A percentile compares a stretch with the other conserved stretches of the same genome.
phyloP scores from a whole-genome alignment of 1,284 basidiomycete species.

The Ceratobasidium sp. region DNA sequence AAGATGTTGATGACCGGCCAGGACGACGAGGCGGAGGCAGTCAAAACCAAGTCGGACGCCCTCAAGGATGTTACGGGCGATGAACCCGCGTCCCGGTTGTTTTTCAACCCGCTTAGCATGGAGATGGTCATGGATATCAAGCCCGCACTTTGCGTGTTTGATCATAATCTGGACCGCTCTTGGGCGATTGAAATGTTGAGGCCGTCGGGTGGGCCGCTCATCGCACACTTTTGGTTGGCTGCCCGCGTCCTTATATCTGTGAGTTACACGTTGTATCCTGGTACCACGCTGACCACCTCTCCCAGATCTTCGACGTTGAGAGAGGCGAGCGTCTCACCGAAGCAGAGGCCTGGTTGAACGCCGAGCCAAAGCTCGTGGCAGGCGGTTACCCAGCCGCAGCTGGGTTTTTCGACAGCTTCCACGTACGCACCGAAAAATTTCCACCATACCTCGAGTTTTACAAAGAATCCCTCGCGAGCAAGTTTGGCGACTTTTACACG shows the following conservation, averaged over 20 bases:
- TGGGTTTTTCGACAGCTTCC: too few species aligned
- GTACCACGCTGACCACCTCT: not conserved
- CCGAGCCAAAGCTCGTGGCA: too few species aligned
- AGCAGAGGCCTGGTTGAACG: too few species aligned
- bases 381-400: too few species aligned
- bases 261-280: not conserved
- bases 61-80: not conserved
- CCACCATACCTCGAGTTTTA: too few species aligned
- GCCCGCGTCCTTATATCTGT: not conserved
- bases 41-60: not conserved
- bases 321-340: too few species aligned
- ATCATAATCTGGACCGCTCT: not conserved
- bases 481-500: too few species aligned
- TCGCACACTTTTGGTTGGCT: not conserved
- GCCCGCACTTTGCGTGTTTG: not conserved
- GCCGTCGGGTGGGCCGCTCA: not conserved
- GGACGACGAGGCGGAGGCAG: not conserved
- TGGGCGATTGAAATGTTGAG: not conserved
- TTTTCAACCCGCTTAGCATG: not conserved
- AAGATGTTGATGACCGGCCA: not conserved
- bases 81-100: not conserved
- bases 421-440: too few species aligned
- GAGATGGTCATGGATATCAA: not conserved
- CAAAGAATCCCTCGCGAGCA: too few species aligned
- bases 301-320: too few species aligned